These are phyloP conservation scores for Carpinus viminea DNA, from an alignment of 306 rosid species.

Conservation along the genomic window DNA sequence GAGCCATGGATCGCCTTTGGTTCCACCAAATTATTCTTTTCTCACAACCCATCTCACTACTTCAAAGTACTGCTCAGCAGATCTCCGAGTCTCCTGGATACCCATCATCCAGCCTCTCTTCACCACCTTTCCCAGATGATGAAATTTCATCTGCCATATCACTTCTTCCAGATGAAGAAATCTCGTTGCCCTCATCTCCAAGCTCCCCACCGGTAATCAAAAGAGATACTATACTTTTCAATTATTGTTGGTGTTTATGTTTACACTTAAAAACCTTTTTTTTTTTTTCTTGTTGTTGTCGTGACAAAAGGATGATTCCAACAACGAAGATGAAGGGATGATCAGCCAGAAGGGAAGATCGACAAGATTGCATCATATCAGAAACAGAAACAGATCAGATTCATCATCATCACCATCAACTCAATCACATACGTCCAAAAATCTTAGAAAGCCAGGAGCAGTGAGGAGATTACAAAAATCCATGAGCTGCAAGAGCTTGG, in stretches of 20 bases:
- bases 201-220: conserved; percentile 43
- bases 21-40: conserved; percentile 66
- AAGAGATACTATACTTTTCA: background rate
- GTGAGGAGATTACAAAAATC: conserved; percentile 48
- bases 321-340: conserved; percentile 32
- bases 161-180: conserved; percentile 24
- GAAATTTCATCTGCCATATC: conserved; percentile 44
- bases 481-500: conserved; percentile 61
- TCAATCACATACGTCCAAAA: conserved; percentile 17
- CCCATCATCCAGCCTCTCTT: conserved; percentile 41
- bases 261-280: background rate
- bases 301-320: conserved; percentile 41
- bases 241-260: background rate
- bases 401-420: conserved; percentile 42
- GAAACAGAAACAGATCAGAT: conserved; percentile 32
- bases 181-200: conserved; percentile 42
- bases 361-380: conserved; percentile 24
- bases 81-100: conserved; percentile 36
- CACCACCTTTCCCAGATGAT: conserved; percentile 34
- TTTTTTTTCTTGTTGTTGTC: conserved; percentile 11
- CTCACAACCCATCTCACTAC: conserved; percentile 41
- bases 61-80: conserved; percentile 16
- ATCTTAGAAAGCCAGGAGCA: conserved; percentile 6
- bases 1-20: conserved; percentile 80
- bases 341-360: conserved; percentile 21